phyloP scores from a whole-genome alignment of 2,329 filamentous ascomycete genomes.

The Pseudonectria buxi region DNA sequence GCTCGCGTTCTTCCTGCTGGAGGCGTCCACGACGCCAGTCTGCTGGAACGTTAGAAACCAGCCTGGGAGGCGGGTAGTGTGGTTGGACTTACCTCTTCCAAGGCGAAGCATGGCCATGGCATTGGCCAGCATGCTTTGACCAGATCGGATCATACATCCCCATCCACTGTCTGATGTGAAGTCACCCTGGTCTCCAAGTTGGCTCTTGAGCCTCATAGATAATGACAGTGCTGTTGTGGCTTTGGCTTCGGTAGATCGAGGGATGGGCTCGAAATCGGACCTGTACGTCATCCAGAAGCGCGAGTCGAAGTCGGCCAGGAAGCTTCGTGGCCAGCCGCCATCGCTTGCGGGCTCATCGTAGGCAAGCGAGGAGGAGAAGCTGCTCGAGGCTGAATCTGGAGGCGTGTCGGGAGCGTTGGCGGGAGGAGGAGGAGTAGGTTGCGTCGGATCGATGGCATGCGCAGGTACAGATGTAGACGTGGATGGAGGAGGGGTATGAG shows the following conservation, averaged over 20 bases:
- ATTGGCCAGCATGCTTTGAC: constrained; percentile 88
- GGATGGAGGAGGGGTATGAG: too few species aligned
- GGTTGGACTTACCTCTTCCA: constrained; percentile 60
- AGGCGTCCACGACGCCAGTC: constrained; percentile 68
- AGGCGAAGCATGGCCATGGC: constrained; percentile 64
- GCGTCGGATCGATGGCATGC: constrained; percentile 9
- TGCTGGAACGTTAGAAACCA: constrained; percentile 15
- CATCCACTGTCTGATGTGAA: constrained; percentile 94
- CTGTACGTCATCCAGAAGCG: constrained; percentile 95
- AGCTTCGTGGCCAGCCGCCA: constrained; percentile 72
- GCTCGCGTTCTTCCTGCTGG: constrained; percentile 54
- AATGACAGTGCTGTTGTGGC: constrained; percentile 69
- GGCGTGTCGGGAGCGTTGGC: constrained; percentile 36
- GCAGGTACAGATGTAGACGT: constrained; percentile 1
- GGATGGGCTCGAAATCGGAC: constrained; percentile 76
- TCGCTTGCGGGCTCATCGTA: constrained; percentile 39
- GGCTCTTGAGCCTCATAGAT: constrained; percentile 73
- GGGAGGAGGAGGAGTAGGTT: constrained; percentile 12
- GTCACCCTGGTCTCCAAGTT: constrained; percentile 68
- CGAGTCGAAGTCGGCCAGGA: constrained; percentile 89
- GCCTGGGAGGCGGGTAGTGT: background rate
- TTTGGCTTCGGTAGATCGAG: constrained; percentile 68
- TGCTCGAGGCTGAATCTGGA: constrained; percentile 43
- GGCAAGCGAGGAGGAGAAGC: constrained; percentile 45
- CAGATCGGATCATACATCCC: constrained; percentile 98